A percentile compares a stretch with the other conserved stretches of the same genome.
Conservation (phyloP, 1,284 basidiomycete genomes). For the Vanrija sp. region DNA sequence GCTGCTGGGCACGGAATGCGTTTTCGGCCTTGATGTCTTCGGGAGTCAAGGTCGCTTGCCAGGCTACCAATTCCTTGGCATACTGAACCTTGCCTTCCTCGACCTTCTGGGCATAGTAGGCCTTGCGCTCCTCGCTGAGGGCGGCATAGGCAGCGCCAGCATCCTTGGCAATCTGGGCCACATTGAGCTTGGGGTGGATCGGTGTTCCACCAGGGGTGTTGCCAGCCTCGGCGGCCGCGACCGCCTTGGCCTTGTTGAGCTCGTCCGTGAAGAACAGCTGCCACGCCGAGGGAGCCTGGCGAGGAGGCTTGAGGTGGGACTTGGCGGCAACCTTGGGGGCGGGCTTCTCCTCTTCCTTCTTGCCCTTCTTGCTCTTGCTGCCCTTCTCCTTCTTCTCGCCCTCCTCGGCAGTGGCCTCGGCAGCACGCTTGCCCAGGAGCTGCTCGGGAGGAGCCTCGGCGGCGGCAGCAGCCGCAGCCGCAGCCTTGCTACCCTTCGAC, state of each 20-base stretch:
- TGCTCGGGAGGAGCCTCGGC: constrained; percentile 9
- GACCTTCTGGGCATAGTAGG: constrained; percentile 77
- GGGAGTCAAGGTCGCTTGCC: constrained; percentile 85
- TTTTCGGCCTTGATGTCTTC: constrained; percentile 95
- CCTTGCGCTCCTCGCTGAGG: constrained; percentile 73
- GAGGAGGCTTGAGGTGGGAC: constrained; percentile 72
- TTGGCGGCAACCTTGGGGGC: constrained; percentile 46
- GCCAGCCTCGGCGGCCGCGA: constrained; percentile 53
- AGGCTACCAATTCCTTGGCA: constrained; percentile 74
- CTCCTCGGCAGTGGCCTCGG: constrained; percentile 20
- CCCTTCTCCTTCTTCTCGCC: constrained; percentile 33
- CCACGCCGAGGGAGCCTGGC: constrained; percentile 91
- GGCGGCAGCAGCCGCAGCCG: constrained; percentile 2
- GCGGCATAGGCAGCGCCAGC: constrained; percentile 85
- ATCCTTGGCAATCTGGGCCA: constrained; percentile 92
- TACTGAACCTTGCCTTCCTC: constrained; percentile 73
- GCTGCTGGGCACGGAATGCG: constrained; percentile 80
- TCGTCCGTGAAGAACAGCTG: constrained; percentile 96
- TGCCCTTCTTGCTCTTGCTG: constrained; percentile 35
- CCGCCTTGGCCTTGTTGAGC: constrained; percentile 80
- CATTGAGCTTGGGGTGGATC: constrained; percentile 71
- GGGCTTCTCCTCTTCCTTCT: constrained; percentile 31
- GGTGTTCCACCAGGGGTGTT: constrained; percentile 56
- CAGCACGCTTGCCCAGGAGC: constrained; percentile 31
- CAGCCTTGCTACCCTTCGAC: constrained; percentile 14